phyloP scores from a whole-genome alignment of 805 yeast species.

The Wickerhamiella allomyrinae region DNA sequence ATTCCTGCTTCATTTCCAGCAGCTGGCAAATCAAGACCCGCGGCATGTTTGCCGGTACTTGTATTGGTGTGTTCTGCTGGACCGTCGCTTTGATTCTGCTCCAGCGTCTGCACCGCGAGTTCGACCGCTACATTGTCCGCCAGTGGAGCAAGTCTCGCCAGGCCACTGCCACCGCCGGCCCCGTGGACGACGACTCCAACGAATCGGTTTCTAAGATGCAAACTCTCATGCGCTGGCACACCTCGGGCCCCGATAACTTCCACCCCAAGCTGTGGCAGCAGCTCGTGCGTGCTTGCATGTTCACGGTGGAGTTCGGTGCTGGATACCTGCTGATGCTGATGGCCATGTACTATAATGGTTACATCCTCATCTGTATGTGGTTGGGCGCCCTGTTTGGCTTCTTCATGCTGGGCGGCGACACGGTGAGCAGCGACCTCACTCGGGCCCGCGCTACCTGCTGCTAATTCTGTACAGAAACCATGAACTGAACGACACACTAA shows the following conservation, averaged over 20 bases:
- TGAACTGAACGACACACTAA: no score
- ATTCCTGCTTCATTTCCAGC: constrained; percentile 47
- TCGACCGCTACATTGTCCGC: constrained; percentile 21
- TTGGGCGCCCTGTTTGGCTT: constrained; percentile 49
- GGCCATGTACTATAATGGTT: constrained; percentile 66
- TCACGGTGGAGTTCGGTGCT: constrained; percentile 47
- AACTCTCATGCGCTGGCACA: not conserved
- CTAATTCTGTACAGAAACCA: not conserved
- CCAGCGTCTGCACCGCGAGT: constrained; percentile 39
- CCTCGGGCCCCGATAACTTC: not conserved
- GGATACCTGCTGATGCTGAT: constrained; percentile 55
- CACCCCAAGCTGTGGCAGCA: constrained; percentile 39
- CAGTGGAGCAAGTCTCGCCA: constrained; percentile 7
- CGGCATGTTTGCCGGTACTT: constrained; percentile 60
- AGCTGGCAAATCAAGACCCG: constrained; percentile 47
- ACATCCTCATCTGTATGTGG: constrained; percentile 46
- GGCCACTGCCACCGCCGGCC: constrained; percentile 2
- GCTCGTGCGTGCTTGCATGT: constrained; percentile 34
- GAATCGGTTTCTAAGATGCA: not conserved
- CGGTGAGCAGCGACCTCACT: constrained; percentile 18
- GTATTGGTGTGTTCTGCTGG: constrained; percentile 51
- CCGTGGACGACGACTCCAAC: no score
- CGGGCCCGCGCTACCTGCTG: not conserved
- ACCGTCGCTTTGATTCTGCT: constrained; percentile 45
- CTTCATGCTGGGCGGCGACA: constrained; percentile 38